phyloP scores from a whole-genome alignment of 163 green algal genomes.

The Scenedesmus sp. region DNA sequence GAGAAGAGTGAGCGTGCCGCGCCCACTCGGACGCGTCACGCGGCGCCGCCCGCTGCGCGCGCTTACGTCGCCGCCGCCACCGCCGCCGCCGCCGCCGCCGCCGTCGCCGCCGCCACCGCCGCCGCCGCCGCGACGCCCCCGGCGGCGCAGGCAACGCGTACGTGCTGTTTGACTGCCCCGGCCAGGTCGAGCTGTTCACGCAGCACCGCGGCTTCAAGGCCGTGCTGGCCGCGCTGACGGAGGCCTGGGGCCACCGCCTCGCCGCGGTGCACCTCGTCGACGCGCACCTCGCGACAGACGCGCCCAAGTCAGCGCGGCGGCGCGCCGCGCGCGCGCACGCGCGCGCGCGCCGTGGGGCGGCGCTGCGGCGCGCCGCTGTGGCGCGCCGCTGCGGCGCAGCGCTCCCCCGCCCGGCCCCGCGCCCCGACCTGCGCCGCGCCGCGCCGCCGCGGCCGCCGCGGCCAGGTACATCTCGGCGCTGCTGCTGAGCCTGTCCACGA shows the following conservation, averaged over 20 bases:
- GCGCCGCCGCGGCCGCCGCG: not conserved
- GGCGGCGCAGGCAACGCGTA: conserved; percentile 79
- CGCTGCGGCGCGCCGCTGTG: too few relatives aligned
- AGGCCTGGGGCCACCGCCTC: conserved; percentile 67
- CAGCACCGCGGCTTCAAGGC: conserved; percentile 76
- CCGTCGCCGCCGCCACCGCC: not conserved
- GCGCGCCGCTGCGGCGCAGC: too few relatives aligned
- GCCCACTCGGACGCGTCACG: too few relatives aligned
- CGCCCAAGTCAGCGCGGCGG: conserved; percentile 72
- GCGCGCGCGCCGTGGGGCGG: too few relatives aligned
- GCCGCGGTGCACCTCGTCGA: conserved; percentile 92
- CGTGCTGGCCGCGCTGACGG: conserved; percentile 57
- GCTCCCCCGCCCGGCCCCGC: not conserved
- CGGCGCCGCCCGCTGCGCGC: not conserved
- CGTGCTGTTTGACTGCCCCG: conserved; percentile 96
- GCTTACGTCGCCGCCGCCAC: not conserved
- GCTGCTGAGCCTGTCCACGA: conserved; percentile 88
- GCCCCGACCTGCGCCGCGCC: not conserved
- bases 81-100: not conserved
- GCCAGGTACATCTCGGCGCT: conserved; percentile 81
- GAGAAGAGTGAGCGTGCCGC: too few relatives aligned
- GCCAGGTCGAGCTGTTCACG: conserved; percentile 98
- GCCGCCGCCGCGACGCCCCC: not conserved
- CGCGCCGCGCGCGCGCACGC: too few relatives aligned
- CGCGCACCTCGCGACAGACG: conserved; percentile 90